Conservation (phyloP, 441 rosid species). For the Arabidopsis lyrata region DNA sequence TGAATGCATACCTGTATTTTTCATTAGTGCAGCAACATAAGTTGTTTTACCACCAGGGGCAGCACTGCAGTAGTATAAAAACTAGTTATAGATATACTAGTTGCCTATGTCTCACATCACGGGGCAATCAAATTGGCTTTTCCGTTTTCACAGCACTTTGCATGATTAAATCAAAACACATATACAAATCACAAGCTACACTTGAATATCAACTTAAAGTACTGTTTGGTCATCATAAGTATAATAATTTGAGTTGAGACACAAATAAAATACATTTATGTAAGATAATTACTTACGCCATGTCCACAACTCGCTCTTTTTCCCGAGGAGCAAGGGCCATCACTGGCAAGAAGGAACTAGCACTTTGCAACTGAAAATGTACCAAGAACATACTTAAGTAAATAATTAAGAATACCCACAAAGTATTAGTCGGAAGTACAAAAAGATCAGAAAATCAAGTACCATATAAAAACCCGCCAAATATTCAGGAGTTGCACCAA, state of each 20-base stretch:
- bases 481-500: conserved; percentile 99
- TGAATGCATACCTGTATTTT: conserved; percentile 74
- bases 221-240: neutral
- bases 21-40: conserved; percentile 92
- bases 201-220: neutral
- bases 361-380: conserved; percentile 80
- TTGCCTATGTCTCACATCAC: neutral
- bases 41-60: conserved; percentile 99
- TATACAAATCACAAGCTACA: conserved; percentile 4
- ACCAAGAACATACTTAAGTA: conserved; percentile 19
- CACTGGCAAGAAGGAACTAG: conserved; percentile 95
- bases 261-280: neutral
- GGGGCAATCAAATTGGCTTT: neutral
- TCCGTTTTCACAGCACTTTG: neutral
- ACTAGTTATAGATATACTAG: conserved; percentile 12
- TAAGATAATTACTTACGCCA: conserved; percentile 80
- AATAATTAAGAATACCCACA: conserved; percentile 8
- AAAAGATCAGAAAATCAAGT: conserved; percentile 17
- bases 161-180: neutral
- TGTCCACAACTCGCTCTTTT: conserved; percentile 83
- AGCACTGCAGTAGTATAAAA: conserved; percentile 67
- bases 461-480: conserved; percentile 70
- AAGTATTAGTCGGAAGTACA: conserved; percentile 5
- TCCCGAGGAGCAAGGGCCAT: conserved; percentile 99
- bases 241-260: neutral